A percentile compares a stretch with the other conserved stretches of the same genome.
Evolutionary conservation across 805 yeast genomes (phyloP).

Genomic region (Cyberlindnera samutprakarnensis): DNA sequence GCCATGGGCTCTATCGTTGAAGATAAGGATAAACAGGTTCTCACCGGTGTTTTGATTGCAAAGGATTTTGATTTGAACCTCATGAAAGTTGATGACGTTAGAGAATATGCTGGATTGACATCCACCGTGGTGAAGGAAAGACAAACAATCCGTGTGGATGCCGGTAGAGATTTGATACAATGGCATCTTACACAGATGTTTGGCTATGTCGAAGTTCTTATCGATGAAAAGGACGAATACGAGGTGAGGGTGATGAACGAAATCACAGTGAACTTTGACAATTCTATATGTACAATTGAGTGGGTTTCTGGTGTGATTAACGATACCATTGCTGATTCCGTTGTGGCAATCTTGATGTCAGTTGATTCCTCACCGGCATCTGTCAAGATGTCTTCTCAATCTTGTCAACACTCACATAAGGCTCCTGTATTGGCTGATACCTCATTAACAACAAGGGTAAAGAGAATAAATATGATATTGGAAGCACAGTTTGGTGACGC

Average conservation of each 20-base stretch:
- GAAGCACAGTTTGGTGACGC: constrained; percentile 86
- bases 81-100: constrained; percentile 76
- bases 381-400: constrained; percentile 70
- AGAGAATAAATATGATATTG: constrained; percentile 54
- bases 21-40: constrained; percentile 33
- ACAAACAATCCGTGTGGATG: constrained; percentile 71
- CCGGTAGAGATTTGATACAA: constrained; percentile 69
- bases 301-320: constrained; percentile 89
- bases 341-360: constrained; percentile 81
- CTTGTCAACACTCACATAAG: constrained; percentile 38
- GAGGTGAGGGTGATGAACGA: constrained; percentile 58
- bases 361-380: constrained; percentile 95
- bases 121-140: constrained; percentile 80
- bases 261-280: constrained; percentile 41
- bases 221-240: constrained; percentile 45
- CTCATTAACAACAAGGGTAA: constrained; percentile 32
- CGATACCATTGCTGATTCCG: constrained; percentile 92
- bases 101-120: constrained; percentile 81
- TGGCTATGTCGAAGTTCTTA: constrained; percentile 64
- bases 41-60: constrained; percentile 85
- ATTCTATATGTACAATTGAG: constrained; percentile 57
- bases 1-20: constrained; percentile 55
- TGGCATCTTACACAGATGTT: constrained; percentile 97
- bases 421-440: constrained; percentile 25
- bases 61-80: constrained; percentile 84